These are phyloP conservation scores for Chenopodium album DNA, from an alignment of 148 eudicot species.

Conservation along the genomic window DNA sequence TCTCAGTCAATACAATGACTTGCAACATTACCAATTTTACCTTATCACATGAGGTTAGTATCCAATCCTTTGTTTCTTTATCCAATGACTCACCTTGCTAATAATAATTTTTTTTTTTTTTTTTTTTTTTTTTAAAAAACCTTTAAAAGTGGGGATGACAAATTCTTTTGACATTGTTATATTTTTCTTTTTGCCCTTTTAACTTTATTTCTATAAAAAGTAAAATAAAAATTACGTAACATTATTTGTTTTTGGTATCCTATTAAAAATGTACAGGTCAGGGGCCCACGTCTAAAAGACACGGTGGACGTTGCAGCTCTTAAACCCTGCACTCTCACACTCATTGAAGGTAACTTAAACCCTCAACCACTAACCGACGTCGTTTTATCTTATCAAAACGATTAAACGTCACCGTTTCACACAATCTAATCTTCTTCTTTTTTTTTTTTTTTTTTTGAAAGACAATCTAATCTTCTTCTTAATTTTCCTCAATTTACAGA, in stretches of 20 bases:
- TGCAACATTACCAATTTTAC: conserved; percentile 83
- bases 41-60: conserved; percentile 82
- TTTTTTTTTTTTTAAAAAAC: too few species aligned
- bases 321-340: conserved; percentile 73
- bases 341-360: conserved; percentile 70
- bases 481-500: conserved; percentile 35
- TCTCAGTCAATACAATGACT: conserved; percentile 66
- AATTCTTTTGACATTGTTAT: background rate
- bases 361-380: conserved; percentile 29
- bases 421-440: conserved; percentile 9
- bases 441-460: too few species aligned
- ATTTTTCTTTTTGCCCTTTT: background rate
- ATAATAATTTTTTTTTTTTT: too few species aligned
- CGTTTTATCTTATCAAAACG: conserved; percentile 22
- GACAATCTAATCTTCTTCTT: conserved; percentile 9
- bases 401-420: conserved; percentile 31
- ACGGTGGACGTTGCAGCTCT: conserved; percentile 89
- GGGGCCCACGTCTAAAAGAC: conserved; percentile 86
- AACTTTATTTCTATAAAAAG: conserved; percentile 3
- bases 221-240: background rate
- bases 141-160: conserved; percentile 5
- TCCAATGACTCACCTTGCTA: background rate
- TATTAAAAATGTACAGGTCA: conserved; percentile 44
- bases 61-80: background rate
- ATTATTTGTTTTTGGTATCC: background rate